A percentile compares a stretch with the other conserved stretches of the same genome.
Conservation (phyloP, 805 yeast species). For the Komagataella populi region DNA sequence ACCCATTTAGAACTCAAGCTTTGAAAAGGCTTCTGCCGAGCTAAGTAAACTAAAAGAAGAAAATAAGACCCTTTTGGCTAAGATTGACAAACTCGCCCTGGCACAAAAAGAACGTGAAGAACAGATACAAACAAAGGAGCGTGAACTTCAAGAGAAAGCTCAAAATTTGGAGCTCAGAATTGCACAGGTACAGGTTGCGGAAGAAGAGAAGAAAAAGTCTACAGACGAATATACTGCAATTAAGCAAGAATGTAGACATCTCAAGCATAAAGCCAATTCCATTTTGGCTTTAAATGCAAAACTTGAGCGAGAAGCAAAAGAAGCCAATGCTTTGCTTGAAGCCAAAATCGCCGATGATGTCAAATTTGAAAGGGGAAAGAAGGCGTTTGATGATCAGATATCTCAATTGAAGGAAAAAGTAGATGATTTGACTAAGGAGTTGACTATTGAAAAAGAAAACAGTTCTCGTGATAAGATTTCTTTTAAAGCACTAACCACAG, state of each 20-base stretch:
- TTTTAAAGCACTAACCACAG: constrained; percentile 14
- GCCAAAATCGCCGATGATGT: constrained; percentile 27
- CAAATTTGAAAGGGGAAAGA: constrained; percentile 30
- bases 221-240: constrained; percentile 9
- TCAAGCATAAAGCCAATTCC: not conserved
- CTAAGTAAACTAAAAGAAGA: not conserved
- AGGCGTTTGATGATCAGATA: constrained; percentile 25
- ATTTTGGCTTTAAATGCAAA: constrained; percentile 2
- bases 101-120: not conserved
- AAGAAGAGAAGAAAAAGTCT: constrained; percentile 3
- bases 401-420: constrained; percentile 18
- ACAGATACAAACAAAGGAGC: not conserved
- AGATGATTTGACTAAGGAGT: constrained; percentile 14
- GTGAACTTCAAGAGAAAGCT: not conserved
- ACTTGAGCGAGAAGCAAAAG: constrained; percentile 30
- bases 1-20: not conserved
- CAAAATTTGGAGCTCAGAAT: not conserved
- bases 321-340: constrained; percentile 26
- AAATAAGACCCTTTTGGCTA: not conserved
- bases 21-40: not conserved
- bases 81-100: too few species aligned
- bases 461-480: constrained; percentile 12
- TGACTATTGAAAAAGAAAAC: constrained; percentile 13
- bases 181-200: constrained; percentile 4
- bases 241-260: constrained; percentile 4